Base-by-base conservation (phyloP, 495 filamentous ascomycete species). In the Aspergillus egyptiacus region DNA sequence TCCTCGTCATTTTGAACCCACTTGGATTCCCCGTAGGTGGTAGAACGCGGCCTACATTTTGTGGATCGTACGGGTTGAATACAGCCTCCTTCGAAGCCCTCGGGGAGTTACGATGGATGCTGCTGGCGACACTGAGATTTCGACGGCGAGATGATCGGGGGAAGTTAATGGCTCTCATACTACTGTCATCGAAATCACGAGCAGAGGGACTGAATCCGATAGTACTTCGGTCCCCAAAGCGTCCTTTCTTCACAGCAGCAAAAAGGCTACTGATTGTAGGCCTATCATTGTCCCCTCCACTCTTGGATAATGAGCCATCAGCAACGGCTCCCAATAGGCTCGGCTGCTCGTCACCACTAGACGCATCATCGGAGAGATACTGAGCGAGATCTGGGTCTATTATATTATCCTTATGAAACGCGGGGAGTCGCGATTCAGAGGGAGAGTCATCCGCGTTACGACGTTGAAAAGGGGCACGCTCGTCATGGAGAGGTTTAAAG, bases 361-460 rank as follows among this genome's bases (percentile, higher is more conserved):
- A 91, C 17, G 83, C 89, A 57, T 90, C 86, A 64, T 99, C 94
- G 14, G 93, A 97, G 73, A 97, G 84, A 68, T 91, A 97, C 22
- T 89, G 87, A 2, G 90, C 91, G 13, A 97, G 72, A 58, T 97
- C 94, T 3, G 94, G 91, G 58, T 99, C 94, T 60, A 97, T 97
- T 54, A 99, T 95, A 57, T 88, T 96, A 61, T 99, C 94, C 55
- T 89, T 89, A 59, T 97, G 94, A 57, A 98, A 97, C 22, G 91
- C 89, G 27, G 91, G 84, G 6, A 96, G 74, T 11, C 80, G 78
- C n/a, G 79, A 72, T 46, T 81, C 82, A 40, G 72, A 75, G 14
- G 70, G 66, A 22, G 80, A 69, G 39, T 95, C 87, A 44, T 83
- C 81, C 15, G 55, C 64, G 38, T 78, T 71, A 28, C 83, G 80